phyloP scores from a whole-genome alignment of 2,329 filamentous ascomycete genomes.

The Neopestalotiopsis clavispora region DNA sequence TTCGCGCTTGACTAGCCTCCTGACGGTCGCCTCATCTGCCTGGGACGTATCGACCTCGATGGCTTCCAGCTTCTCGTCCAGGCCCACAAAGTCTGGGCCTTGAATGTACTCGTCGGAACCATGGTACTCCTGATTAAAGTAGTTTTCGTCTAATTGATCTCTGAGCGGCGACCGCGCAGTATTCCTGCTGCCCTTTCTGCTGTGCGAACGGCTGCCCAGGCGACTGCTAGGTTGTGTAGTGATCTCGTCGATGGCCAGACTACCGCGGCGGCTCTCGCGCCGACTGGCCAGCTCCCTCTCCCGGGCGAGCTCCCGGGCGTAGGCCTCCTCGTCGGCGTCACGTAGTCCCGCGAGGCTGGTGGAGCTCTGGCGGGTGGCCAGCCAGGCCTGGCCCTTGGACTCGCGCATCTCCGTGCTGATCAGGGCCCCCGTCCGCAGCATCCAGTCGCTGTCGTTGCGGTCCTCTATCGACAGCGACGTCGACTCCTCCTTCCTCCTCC shows the following conservation, averaged over 20 bases:
- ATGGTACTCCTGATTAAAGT: slow-evolving; percentile 40
- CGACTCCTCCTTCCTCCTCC: slow-evolving; percentile 37
- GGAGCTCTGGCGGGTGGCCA: slow-evolving; percentile 68
- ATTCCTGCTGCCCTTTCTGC: slow-evolving; percentile 48
- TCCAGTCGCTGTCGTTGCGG: slow-evolving; percentile 65
- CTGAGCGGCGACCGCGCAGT: slow-evolving; percentile 52
- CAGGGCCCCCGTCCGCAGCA: slow-evolving; percentile 65
- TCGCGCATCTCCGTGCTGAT: slow-evolving; percentile 68
- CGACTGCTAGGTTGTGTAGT: slow-evolving; percentile 48
- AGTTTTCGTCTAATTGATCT: slow-evolving; percentile 44
- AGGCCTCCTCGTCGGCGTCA: slow-evolving; percentile 57
- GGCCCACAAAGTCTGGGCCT: slow-evolving; percentile 67
- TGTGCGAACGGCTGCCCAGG: slow-evolving; percentile 51
- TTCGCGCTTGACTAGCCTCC: slow-evolving; percentile 59
- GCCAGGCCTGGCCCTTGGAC: slow-evolving; percentile 72
- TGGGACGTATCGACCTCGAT: slow-evolving; percentile 55
- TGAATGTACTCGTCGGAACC: slow-evolving; percentile 41
- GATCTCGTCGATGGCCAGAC: slow-evolving; percentile 43
- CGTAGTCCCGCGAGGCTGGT: slow-evolving; percentile 61
- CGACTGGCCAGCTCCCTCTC: slow-evolving; percentile 55
- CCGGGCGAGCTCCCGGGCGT: slow-evolving; percentile 55
- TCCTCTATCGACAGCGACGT: slow-evolving; percentile 36
- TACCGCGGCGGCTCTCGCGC: slow-evolving; percentile 53
- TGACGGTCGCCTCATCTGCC: slow-evolving; percentile 64
- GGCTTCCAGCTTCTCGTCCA: slow-evolving; percentile 63